Conservation (phyloP, 805 yeast genomes). For the Metschnikowia vanudenii region DNA sequence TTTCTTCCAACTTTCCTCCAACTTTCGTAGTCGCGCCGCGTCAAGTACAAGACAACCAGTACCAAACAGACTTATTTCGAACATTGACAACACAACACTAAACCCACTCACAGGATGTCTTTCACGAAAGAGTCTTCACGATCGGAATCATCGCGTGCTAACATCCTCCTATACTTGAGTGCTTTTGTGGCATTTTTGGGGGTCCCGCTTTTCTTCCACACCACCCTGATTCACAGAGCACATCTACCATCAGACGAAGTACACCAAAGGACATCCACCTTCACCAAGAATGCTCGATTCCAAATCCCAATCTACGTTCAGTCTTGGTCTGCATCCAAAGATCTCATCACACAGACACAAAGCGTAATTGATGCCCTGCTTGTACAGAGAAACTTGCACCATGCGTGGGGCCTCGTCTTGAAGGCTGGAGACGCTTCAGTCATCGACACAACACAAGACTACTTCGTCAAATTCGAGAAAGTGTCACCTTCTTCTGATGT, state of each 20-base stretch:
- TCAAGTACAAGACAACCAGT: no score
- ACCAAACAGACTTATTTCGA: no score
- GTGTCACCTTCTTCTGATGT: background rate
- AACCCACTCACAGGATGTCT: constrained; percentile 1
- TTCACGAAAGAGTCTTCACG: constrained; percentile 13
- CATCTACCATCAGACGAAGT: constrained; percentile 51
- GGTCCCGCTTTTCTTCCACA: constrained; percentile 55
- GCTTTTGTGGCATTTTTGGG: constrained; percentile 39
- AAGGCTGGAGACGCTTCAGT: constrained; percentile 15
- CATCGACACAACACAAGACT: constrained; percentile 27
- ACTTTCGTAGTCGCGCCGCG: no score
- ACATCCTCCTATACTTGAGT: constrained; percentile 17
- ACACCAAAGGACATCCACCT: constrained; percentile 25
- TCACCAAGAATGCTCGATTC: constrained; percentile 24
- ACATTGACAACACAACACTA: background rate
- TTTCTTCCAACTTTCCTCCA: no score
- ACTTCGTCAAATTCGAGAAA: constrained; percentile 35
- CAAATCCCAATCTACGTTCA: constrained; percentile 47
- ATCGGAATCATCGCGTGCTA: constrained; percentile 11
- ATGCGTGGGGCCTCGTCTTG: constrained; percentile 32
- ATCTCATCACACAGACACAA: constrained; percentile 37
- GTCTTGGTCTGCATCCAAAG: constrained; percentile 18
- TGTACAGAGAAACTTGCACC: constrained; percentile 17
- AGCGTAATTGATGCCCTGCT: constrained; percentile 31
- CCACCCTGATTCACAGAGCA: constrained; percentile 65